These are phyloP conservation scores for Suillus occidentalis DNA, from an alignment of 768 basidiomycete species.

Conservation along the genomic window DNA sequence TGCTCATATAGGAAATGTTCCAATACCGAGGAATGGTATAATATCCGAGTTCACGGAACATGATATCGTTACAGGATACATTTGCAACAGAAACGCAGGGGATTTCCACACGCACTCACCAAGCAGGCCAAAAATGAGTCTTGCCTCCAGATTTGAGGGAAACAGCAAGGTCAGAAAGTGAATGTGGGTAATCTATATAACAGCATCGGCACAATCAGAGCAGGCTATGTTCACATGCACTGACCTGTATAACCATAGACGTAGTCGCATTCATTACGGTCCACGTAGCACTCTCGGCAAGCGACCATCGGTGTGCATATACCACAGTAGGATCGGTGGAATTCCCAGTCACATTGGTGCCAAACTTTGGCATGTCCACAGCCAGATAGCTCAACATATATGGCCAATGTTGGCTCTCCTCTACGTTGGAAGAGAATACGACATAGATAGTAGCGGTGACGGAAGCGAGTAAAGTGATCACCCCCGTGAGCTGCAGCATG, in stretches of 20 bases:
- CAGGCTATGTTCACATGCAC: slow-evolving; percentile 19
- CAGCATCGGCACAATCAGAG: background rate
- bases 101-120: slow-evolving; percentile 43
- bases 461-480: slow-evolving; percentile 75
- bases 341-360: slow-evolving; percentile 18
- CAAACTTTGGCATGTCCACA: slow-evolving; percentile 54
- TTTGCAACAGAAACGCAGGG: background rate
- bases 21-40: background rate
- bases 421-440: slow-evolving; percentile 57
- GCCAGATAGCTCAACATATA: slow-evolving; percentile 95
- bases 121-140: slow-evolving; percentile 82
- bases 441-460: slow-evolving; percentile 77
- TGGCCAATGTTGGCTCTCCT: slow-evolving; percentile 79
- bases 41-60: background rate
- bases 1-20: background rate
- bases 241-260: slow-evolving; percentile 81
- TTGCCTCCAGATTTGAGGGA: slow-evolving; percentile 85
- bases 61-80: background rate
- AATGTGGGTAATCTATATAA: slow-evolving; percentile 85
- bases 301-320: slow-evolving; percentile 52
- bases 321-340: slow-evolving; percentile 23
- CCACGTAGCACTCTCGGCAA: slow-evolving; percentile 73
- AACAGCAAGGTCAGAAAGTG: slow-evolving; percentile 96
- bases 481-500: slow-evolving; percentile 82
- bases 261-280: slow-evolving; percentile 85